Base-by-base conservation (phyloP, 345 rosid species). In the Eucalyptus polyanthemos region DNA sequence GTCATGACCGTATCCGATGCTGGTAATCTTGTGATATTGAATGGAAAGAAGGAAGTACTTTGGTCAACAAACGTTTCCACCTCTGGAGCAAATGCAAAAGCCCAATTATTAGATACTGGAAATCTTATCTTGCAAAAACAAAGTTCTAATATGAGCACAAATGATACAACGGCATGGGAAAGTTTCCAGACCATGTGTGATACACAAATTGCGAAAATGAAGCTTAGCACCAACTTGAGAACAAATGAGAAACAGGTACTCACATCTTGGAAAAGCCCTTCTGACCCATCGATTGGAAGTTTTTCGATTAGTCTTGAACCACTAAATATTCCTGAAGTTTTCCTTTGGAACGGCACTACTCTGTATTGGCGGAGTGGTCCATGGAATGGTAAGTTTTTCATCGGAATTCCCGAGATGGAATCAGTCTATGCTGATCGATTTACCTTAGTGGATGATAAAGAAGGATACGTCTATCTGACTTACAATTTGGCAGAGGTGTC, bases 11-110 rank as follows among this genome's bases (percentile, higher is more conserved):
- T 96, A 86, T 93, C 94, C 2, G 60, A 91, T 1, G 89, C 93
- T 9, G 95, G 97, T 8, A 94, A 95, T 69, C 93, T 96, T 2
- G 93, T 92, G 21, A 86, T 93, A 21, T 15, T 87, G 37, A 91
- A 90, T 53, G 81, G 21, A 34, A 58, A 8, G 34, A 44, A 89
- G 4, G 86, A 91, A 85, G 37, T 88, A 69, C 34, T 95, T 11
- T 95, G 97, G 98, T 92, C 97, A 4, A 92, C 97, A 40, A 91
- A 91, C 87, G 92, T 92, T 80, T 56, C 92, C 2, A 88, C 14
- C 87, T 87, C 86, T 24, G 86, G 50, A 44, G 86, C 67, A 2
- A 31, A 31, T 34, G 40, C 87, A 86, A 92, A 88, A 85, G 94
- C 94, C 25, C 90, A 89, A 91, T 92, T 96, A 29, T 42, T 88